Base-by-base conservation (phyloP, 495 filamentous ascomycete species). In the Penicillium bovifimosum region DNA sequence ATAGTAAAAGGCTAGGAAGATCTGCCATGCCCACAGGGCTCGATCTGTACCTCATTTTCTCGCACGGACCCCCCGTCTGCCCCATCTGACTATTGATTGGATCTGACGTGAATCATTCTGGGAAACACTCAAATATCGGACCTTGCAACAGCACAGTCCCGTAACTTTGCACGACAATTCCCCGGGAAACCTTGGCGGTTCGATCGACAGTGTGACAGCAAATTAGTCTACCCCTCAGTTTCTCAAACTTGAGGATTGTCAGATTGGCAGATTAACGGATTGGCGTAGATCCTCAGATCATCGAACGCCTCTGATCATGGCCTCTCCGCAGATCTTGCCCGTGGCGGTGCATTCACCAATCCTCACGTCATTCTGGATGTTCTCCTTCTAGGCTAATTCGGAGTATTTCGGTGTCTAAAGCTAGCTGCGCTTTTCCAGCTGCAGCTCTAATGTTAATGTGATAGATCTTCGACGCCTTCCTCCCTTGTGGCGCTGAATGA, bases 61-160 rank as follows among this genome's bases (percentile, higher is more conserved):
- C 59, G 60, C 63, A 64, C 58, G 53, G 63, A 57, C 55, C 61
- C 41, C 68, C 20, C n/a, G n/a, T 41, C 38, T 39, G 54, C 49
- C 35, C 60, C 61, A 56, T 62, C 48, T 40, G 54, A 65, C 62
- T 63, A 65, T 63, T 63, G 55, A 58, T 58, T 59, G 59, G 61
- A 67, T 64, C 57, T 66, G 55, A 45, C 17, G 57, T 55, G 55
- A 55, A 60, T 62, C 64, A 66, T 65, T 67, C 50, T 44, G 61
- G 59, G 41, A 59, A 52, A n/a, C 36, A 49, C 51, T 61, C 67
- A 67, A 70, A 72, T 69, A 63, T 63, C 54, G 57, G 54, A 56
- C 11, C 6, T 33, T 33, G 27, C 24, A 41, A 39, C 16, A 41
- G 20, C 26, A 53, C 20, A 13, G 24, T 32, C 5, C 40, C 8